These are phyloP conservation scores for Coemansia pectinata DNA, from an alignment of 192 early-diverging fungal genomes.

Conservation along the genomic window DNA sequence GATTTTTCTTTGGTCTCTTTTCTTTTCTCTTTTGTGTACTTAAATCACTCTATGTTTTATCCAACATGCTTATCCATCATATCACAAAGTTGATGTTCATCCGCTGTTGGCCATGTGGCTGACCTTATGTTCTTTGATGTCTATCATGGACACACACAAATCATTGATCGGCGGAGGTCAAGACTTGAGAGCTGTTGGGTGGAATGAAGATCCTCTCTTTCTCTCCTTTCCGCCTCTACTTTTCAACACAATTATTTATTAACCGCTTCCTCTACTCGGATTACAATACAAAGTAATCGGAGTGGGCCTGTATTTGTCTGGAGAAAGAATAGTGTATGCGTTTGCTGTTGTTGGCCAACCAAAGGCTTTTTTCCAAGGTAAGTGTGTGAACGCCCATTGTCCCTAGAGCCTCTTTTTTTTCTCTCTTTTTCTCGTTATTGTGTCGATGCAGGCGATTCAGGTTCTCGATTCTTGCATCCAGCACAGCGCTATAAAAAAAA, in stretches of 20 bases:
- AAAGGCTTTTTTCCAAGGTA: slow-evolving; percentile 4
- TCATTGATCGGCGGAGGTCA: background rate
- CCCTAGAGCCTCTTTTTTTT: background rate
- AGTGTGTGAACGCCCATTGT: background rate
- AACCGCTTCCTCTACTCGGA: background rate
- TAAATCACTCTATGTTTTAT: background rate
- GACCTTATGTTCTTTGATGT: background rate
- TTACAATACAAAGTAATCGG: background rate
- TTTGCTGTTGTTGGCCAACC: background rate
- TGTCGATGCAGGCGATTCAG: background rate
- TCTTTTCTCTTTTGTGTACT: background rate
- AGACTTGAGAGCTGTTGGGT: background rate
- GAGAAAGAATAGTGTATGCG: background rate
- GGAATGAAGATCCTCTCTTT: background rate
- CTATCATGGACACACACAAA: background rate
- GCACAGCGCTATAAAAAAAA: background rate
- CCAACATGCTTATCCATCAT: background rate
- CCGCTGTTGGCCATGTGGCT: background rate
- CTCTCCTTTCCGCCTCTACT: background rate
- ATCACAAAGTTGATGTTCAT: background rate
- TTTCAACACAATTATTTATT: background rate
- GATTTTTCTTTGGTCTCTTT: background rate
- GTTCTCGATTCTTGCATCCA: background rate
- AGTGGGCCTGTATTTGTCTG: background rate
- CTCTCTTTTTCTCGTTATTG: background rate